Evolutionary conservation across 768 basidiomycete genomes (phyloP).

Genomic region (Pleurotus giganteus): DNA sequence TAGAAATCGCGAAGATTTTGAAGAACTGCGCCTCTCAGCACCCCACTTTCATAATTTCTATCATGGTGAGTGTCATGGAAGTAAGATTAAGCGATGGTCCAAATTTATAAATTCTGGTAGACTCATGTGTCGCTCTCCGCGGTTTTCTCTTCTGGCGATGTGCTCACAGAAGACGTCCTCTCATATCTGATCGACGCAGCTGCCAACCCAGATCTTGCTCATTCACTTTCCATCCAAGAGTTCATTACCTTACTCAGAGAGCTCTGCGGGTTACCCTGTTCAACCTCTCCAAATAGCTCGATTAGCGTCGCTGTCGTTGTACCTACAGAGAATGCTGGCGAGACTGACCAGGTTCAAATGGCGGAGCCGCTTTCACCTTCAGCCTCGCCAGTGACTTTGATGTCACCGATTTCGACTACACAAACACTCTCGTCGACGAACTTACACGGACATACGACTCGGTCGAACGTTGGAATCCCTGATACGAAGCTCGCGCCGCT

Average conservation of each 20-base stretch:
- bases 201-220: constrained; percentile 4
- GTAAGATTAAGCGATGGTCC: neutral
- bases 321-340: neutral
- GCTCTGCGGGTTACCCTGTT: neutral
- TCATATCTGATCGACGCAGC: neutral
- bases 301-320: neutral
- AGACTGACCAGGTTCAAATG: neutral
- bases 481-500: neutral
- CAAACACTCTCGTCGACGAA: neutral
- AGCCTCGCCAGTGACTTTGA: neutral
- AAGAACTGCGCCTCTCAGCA: constrained; percentile 66
- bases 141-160: neutral
- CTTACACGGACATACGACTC: neutral
- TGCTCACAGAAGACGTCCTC: constrained; percentile 4
- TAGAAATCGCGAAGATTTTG: constrained; percentile 55
- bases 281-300: neutral
- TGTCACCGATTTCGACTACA: neutral
- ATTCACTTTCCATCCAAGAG: neutral
- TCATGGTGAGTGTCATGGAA: constrained; percentile 32
- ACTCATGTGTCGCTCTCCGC: constrained; percentile 4
- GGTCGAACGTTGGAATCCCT: neutral
- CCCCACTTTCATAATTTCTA: constrained; percentile 50
- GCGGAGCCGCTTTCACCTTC: neutral
- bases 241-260: neutral
- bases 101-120: neutral